A percentile compares a stretch with the other conserved stretches of the same genome.
phyloP scores from a whole-genome alignment of 2,329 filamentous ascomycete genomes.

The Botrytis paeoniae region DNA sequence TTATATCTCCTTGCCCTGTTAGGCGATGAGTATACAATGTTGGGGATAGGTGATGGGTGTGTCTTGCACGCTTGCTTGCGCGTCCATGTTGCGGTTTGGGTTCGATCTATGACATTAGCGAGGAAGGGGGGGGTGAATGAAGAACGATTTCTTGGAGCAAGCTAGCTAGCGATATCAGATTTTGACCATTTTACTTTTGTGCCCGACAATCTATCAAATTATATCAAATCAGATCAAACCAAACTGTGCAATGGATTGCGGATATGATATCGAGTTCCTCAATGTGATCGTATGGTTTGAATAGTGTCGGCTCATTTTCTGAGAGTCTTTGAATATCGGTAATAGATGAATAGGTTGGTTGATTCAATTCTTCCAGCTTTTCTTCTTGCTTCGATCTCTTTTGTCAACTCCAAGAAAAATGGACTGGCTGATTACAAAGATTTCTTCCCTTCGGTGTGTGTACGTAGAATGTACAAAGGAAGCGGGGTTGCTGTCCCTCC shows the following conservation, averaged over 20 bases:
- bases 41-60: neutral
- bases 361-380: neutral
- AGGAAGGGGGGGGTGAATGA: neutral
- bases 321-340: neutral
- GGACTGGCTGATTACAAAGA: accelerated
- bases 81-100: neutral
- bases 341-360: neutral
- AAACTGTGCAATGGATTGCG: neutral
- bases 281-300: neutral
- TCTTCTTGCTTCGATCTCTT: neutral
- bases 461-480: neutral
- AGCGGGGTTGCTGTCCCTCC: neutral
- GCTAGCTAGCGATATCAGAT: neutral
- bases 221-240: neutral
- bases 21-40: neutral
- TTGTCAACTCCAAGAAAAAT: too few species aligned
- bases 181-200: neutral
- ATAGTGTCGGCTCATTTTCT: neutral
- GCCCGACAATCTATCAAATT: neutral
- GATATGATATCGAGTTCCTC: neutral
- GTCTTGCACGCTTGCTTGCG: neutral
- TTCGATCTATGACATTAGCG: neutral
- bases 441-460: neutral
- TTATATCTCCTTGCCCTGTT: too few species aligned
- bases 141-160: neutral